These are phyloP conservation scores for Mycena vitilis DNA, from an alignment of 768 basidiomycete species.

Conservation along the genomic window DNA sequence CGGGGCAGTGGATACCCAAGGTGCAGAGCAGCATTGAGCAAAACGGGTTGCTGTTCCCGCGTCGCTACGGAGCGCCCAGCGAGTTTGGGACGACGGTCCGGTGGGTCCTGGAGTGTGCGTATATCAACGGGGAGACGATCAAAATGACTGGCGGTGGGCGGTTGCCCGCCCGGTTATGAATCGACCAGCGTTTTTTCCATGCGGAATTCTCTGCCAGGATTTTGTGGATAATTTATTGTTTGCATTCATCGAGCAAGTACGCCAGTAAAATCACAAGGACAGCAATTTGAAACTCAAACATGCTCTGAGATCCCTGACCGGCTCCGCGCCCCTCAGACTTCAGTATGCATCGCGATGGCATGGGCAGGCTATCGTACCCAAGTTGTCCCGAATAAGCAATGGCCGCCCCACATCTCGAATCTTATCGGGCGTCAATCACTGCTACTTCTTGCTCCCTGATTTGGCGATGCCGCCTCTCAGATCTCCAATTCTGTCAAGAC, in stretches of 20 bases:
- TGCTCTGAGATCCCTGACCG: no score
- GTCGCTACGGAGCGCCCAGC: conserved; percentile 45
- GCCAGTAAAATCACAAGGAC: not conserved
- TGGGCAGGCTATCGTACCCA: no score
- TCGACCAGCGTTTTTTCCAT: no score
- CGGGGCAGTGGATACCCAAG: conserved; percentile 24
- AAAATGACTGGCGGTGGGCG: conserved; percentile 38
- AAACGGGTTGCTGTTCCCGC: conserved; percentile 46
- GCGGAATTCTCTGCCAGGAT: not conserved
- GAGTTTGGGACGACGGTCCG: conserved; percentile 49
- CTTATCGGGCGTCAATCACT: no score
- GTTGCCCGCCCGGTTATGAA: conserved; percentile 36
- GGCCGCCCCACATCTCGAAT: no score
- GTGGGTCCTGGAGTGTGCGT: conserved; percentile 47
- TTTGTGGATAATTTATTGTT: conserved; percentile 23
- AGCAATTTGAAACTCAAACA: no score
- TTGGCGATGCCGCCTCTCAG: no score
- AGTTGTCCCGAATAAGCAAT: no score
- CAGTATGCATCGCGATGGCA: no score
- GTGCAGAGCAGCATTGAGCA: conserved; percentile 37
- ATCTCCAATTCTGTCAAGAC: no score
- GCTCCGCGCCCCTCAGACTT: no score
- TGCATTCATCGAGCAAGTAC: not conserved
- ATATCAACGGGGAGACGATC: conserved; percentile 48
- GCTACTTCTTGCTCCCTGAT: no score